Base-by-base conservation (phyloP, 2,329 filamentous ascomycete genomes). In the Colletotrichum phormii region DNA sequence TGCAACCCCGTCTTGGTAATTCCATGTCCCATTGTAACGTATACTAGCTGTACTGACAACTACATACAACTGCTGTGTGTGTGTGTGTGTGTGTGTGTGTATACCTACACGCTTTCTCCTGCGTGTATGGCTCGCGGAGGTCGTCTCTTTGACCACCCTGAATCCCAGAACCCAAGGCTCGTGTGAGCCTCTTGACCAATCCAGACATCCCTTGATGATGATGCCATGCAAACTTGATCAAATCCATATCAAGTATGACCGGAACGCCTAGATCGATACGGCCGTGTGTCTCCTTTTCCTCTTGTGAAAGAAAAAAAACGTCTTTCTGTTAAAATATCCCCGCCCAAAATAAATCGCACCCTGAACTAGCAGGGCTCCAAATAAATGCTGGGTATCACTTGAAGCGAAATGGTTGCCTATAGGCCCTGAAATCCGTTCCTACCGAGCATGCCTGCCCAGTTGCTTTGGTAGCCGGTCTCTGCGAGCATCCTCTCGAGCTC, bases 361-460 rank as follows among this genome's bases (percentile, higher is more conserved):
- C 71, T 72, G 71, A 59, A 29, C 67, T 71, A 8, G 71, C 67
- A 72, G 71, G 67, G 67, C 37, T 73, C 71, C 67, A 67, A 73
- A 67, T 61, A 58, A 71, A 73, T 67, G 71, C 53, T 73, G 71
- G 71, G 71, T 73, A 73, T 73, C 71, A 73, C 46, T 67, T 63
- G 71, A 73, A 73, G 67, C 71, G 67, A 71, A 73, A 61, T 72
- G 26, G 63, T 63, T 63, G 61, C 57, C 58, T 59, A 73, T 11
- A 72, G 67, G 51, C 70, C 72, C 58, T 74, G 72, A 60, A 57
- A 75, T 58, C 74, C 74, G 55, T 68, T 68, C 58, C 74, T 71
- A 46, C 63, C 71, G 58, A 74, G 69, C 74, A 75, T 73, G n/a
- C 66, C 69, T 24, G 64, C 72, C 74, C 74, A 75, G 66, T 67